A percentile compares a stretch with the other conserved stretches of the same genome.
Evolutionary conservation across 495 filamentous ascomycete genomes (phyloP).

Genomic region (Aspergillus olivimuriae): DNA sequence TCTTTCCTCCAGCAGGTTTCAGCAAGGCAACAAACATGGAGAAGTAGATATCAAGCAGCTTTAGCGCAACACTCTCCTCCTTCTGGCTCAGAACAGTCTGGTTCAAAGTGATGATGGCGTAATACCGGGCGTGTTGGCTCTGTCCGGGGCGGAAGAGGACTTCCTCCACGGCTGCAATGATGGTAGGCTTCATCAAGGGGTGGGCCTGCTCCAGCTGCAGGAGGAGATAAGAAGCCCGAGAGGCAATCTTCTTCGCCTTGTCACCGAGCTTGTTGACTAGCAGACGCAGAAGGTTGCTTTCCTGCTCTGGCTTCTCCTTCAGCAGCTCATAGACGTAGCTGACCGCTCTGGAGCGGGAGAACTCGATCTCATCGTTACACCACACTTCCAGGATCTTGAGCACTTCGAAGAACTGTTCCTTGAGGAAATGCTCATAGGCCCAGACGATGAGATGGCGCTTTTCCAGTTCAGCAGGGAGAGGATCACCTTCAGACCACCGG

Average conservation of each 20-base stretch:
- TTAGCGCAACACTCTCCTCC: conserved; percentile 75
- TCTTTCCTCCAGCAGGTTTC: conserved; percentile 46
- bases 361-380: conserved; percentile 91
- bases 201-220: conserved; percentile 84
- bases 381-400: conserved; percentile 83
- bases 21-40: conserved; percentile 70
- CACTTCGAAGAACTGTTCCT: conserved; percentile 83
- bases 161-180: conserved; percentile 82
- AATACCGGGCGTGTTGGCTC: conserved; percentile 83
- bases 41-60: conserved; percentile 85
- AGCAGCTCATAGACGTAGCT: conserved; percentile 85
- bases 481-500: conserved; percentile 59
- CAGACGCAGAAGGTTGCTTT: conserved; percentile 84
- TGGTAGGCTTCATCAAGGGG: conserved; percentile 84
- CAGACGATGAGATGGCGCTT: conserved; percentile 75
- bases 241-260: conserved; percentile 87
- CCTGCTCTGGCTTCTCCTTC: conserved; percentile 94
- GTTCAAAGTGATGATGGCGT: conserved; percentile 92
- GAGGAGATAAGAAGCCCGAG: conserved; percentile 81
- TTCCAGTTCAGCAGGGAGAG: conserved; percentile 62
- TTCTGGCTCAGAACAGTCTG: conserved; percentile 84
- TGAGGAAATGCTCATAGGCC: conserved; percentile 94
- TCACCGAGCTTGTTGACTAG: conserved; percentile 96
- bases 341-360: conserved; percentile 75
- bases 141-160: conserved; percentile 83